Conservation (phyloP, 2,329 filamentous ascomycete species). For the Aspergillus brunneoviolaceus region DNA sequence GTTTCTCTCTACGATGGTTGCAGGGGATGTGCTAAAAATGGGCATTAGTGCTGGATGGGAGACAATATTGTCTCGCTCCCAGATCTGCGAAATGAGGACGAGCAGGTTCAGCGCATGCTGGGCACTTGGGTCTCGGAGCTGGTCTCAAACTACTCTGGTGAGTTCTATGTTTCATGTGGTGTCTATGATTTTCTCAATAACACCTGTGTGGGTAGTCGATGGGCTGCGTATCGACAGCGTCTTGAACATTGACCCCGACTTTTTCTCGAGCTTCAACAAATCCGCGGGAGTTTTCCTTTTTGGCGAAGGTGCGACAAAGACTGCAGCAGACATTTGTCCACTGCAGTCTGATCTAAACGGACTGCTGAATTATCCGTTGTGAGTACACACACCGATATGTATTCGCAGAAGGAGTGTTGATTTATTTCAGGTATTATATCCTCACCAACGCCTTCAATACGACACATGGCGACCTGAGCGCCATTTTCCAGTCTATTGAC, state of each 20-base stretch:
- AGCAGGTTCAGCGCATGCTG: slow-evolving; percentile 50
- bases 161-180: slow-evolving; percentile 22
- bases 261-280: slow-evolving; percentile 42
- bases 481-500: slow-evolving; percentile 23
- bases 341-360: slow-evolving; percentile 47
- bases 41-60: slow-evolving; percentile 53
- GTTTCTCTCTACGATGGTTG: background rate
- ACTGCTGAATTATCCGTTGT: slow-evolving; percentile 44
- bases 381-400: background rate
- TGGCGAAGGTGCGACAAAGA: slow-evolving; percentile 47
- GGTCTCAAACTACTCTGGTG: slow-evolving; percentile 60
- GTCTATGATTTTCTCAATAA: background rate
- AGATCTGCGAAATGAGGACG: slow-evolving; percentile 58
- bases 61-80: slow-evolving; percentile 56
- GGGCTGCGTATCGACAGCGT: slow-evolving; percentile 53
- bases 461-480: slow-evolving; percentile 29
- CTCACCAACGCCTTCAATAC: slow-evolving; percentile 34
- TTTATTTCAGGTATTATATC: slow-evolving; percentile 25
- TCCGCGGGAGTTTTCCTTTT: slow-evolving; percentile 47
- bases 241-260: slow-evolving; percentile 47
- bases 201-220: slow-evolving; percentile 37
- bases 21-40: background rate
- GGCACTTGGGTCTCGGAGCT: slow-evolving; percentile 59
- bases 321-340: slow-evolving; percentile 39
- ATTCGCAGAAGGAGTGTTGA: slow-evolving; percentile 26